Evolutionary conservation across 257 asterid genomes (phyloP), one percentile per base, ranked within the genome.

Genomic region (Solanum sitiens): DNA sequence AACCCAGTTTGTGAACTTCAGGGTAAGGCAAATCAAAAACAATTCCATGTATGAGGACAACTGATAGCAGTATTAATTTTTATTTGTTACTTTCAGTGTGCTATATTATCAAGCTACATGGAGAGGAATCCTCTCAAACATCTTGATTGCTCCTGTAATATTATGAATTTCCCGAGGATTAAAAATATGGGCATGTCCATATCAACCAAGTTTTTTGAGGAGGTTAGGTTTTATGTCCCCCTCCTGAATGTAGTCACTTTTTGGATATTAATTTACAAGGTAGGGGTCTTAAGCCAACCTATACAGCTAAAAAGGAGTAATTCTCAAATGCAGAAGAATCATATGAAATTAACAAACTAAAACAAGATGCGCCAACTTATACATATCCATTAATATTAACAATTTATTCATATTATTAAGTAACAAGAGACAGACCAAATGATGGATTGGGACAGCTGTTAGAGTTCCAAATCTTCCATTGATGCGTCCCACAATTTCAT

Each of bases 401-500:
- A 45, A 86, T 21, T 33, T 73, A 50, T 37, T 37, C 72, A 86
- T 18, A 53, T n/a, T 72, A 47, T 50, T 59, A 71, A 50, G 56
- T 73, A 27, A 73, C 67, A 86, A 73, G 72, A 71, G 90, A 91
- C 95, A 84, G 92, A 97, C 99, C 98, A 97, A 92, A 93, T 97
- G 99, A 89, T 97, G 99, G 89, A 97, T 95, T 53, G 99, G 99
- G 89, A 97, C 99, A 47, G 96, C 93, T 44, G 95, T 92, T 87
- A 95, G 92, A 89, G 93, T 87, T 91, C 99, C 99, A 87, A 97
- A 97, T 95, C 98, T 94, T 53, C 99, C 99, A 87, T 97, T 97
- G 93, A 95, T 95, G 91, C 99, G 95, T 67, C 98, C 99, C 89
- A 97, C 99, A 90, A 97, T 97, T 92, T 97, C 98, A 25, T 97